Evolutionary conservation across 2,329 filamentous ascomycete species (phyloP), one percentile per base, ranked within the genome.

Genomic region (Pseudocercospora macadamiae): DNA sequence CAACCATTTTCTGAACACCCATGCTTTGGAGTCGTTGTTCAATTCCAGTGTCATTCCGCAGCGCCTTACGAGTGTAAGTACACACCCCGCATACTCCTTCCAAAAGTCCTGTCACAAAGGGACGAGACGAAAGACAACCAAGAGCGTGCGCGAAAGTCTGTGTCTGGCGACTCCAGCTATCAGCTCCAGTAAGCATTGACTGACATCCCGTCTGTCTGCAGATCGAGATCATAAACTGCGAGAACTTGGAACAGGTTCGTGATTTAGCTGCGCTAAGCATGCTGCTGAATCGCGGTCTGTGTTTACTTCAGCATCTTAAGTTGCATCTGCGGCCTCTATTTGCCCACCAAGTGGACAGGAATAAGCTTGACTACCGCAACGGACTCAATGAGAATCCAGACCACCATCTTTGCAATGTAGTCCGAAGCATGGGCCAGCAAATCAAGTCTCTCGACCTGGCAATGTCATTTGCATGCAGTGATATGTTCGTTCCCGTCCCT

Each of bases 361-460:
- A 18, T 23, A 54, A 25, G 36, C 8, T 26, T 18, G 30, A 12
- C n/a, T 49, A 66, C 47, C 26, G 18, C 19, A 28, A 32, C 3
- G 36, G 54, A 16, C 60, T 65, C 19, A 47, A 60, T 12, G 55
- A 64, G 16, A 55, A 63, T 25, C 63, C 64, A 6, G 58, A 64
- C 19, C 36, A 59, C 16, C 66, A 68, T 34, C 51, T 64, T 34
- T 69, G 67, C 56, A 61, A 62, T 47, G 52, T 69, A 18, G 49
- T 69, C 16, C 63, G 63, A 21, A 48, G 57, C 14, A 19, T 62
- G 9, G 62, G 61, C 12, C 21, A 54, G 9, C 59, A 56, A 16
- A 61, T 68, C 25, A 63, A 39, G 30, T 51, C 44, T n/a, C 55
- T 69, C 3, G 64, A 68, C 51, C 42, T 69, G 37, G 63, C 63